A percentile compares a stretch with the other conserved stretches of the same genome.
Evolutionary conservation across 2,329 filamentous ascomycete species (phyloP).

Genomic region (Neonectria punicea): DNA sequence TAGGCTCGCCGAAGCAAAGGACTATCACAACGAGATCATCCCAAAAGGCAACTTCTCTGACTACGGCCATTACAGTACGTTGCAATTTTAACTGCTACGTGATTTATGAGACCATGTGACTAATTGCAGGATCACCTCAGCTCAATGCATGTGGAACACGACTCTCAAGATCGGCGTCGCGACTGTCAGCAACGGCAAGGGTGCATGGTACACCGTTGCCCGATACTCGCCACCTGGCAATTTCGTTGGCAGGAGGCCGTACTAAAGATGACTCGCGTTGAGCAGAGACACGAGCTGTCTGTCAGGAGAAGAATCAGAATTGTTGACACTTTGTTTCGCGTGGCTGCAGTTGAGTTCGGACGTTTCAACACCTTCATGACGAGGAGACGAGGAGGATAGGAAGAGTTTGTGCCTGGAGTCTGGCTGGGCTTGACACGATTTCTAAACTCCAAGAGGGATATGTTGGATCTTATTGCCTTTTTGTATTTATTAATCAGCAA

Average conservation of each 20-base stretch:
- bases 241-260: conserved; percentile 43
- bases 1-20: conserved; percentile 34
- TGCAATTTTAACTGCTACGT: rapidly evolving
- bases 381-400: no score
- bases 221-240: conserved; percentile 50
- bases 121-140: conserved; percentile 6
- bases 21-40: conserved; percentile 35
- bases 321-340: no score
- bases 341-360: neutral
- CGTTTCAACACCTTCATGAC: neutral
- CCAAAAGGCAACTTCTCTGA: conserved; percentile 35
- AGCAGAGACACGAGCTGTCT: neutral
- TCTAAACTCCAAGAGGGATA: neutral
- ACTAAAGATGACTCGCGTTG: conserved; percentile 22
- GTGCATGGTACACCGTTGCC: conserved; percentile 47
- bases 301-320: neutral
- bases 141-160: conserved; percentile 47
- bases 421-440: neutral
- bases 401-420: neutral
- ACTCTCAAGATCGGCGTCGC: conserved; percentile 48
- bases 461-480: neutral
- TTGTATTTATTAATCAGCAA: neutral
- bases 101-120: rapidly evolving
- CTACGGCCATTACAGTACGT: conserved; percentile 46
- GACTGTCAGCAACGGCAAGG: conserved; percentile 39